These are phyloP conservation scores for Lomentospora prolificans DNA, from an alignment of 2,329 filamentous ascomycete species.

Conservation along the genomic window DNA sequence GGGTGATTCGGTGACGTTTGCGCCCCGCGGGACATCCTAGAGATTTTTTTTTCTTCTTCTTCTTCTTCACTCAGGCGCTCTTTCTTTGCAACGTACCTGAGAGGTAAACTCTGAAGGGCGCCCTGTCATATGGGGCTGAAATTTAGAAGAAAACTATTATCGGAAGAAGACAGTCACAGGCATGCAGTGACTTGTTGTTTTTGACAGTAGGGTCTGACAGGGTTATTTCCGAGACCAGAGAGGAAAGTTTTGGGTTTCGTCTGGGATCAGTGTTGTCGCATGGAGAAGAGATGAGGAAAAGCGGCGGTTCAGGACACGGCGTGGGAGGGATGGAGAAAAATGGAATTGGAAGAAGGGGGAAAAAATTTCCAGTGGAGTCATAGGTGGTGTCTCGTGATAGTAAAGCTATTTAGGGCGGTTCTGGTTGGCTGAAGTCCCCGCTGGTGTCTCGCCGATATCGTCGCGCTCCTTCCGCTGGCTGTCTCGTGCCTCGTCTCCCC, in stretches of 20 bases:
- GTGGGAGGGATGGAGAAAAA: conserved; percentile 6
- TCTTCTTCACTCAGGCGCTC: not conserved
- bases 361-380: conserved; percentile 9
- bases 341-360: conserved; percentile 3
- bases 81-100: conserved; percentile 50
- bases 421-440: conserved; percentile 5
- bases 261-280: not conserved
- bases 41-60: not conserved
- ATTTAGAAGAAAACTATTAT: conserved; percentile 3
- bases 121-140: conserved; percentile 61
- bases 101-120: conserved; percentile 78
- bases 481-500: too few species aligned
- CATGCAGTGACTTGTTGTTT: conserved; percentile 8
- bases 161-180: not conserved
- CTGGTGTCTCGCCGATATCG: too few species aligned
- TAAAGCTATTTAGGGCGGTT: not conserved
- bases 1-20: not conserved
- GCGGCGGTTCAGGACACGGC: conserved; percentile 8
- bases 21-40: not conserved
- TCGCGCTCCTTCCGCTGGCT: too few species aligned
- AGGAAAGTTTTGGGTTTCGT: not conserved
- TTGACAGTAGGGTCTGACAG: not conserved
- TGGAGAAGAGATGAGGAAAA: conserved; percentile 1
- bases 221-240: not conserved
- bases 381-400: not conserved